Evolutionary conservation across 768 basidiomycete species (phyloP).

Genomic region (Termitomyces sp.): DNA sequence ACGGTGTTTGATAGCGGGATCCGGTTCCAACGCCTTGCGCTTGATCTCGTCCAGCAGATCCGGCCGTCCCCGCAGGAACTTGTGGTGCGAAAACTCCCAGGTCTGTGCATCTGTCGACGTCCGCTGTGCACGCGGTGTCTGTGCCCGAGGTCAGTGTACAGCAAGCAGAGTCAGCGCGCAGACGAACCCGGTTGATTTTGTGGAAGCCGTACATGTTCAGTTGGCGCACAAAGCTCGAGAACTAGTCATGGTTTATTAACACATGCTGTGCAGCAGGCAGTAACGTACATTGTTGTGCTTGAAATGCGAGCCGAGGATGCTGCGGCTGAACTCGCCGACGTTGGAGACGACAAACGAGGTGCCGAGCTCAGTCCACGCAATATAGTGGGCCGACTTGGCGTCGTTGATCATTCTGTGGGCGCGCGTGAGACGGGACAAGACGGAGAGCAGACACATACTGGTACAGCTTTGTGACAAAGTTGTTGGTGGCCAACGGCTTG

Average conservation of each 20-base stretch:
- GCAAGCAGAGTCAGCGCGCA: background rate
- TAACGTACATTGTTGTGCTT: constrained; percentile 80
- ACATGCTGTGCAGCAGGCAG: background rate
- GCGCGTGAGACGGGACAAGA: background rate
- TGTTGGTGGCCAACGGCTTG: constrained; percentile 69
- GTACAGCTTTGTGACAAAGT: constrained; percentile 87
- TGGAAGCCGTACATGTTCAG: constrained; percentile 97
- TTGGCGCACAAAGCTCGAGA: constrained; percentile 91
- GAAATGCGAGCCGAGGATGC: constrained; percentile 81
- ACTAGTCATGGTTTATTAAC: constrained; percentile 36
- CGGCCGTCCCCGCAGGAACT: constrained; percentile 75
- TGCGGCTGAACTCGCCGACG: constrained; percentile 81
- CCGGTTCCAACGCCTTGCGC: constrained; percentile 79
- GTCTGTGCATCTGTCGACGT: constrained; percentile 77
- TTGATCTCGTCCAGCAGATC: constrained; percentile 85
- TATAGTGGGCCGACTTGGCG: constrained; percentile 72
- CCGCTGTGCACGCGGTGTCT: constrained; percentile 81
- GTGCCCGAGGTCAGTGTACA: background rate
- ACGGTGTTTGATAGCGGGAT: constrained; percentile 64
- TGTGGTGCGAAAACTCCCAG: constrained; percentile 88
- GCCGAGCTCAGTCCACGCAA: constrained; percentile 78
- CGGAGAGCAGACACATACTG: constrained; percentile 40
- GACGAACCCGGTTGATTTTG: constrained; percentile 80
- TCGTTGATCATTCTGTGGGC: constrained; percentile 82
- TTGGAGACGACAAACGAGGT: constrained; percentile 85